phyloP scores from a whole-genome alignment of 2,329 filamentous ascomycete genomes.

The Coniochaeta sp. region DNA sequence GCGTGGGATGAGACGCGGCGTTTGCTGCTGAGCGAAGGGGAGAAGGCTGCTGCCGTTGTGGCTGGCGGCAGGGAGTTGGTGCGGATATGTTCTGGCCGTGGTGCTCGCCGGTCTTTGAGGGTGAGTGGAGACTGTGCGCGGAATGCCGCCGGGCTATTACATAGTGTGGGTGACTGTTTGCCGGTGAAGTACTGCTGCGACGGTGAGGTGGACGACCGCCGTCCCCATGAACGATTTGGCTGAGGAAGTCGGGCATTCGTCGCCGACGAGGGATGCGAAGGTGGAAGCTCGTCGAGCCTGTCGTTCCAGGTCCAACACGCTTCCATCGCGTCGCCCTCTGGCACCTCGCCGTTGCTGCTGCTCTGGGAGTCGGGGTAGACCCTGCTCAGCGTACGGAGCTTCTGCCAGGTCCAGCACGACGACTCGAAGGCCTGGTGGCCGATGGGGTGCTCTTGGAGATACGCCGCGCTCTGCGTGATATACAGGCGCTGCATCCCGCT shows the following conservation, averaged over 20 bases:
- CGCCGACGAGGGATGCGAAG: conserved; percentile 24
- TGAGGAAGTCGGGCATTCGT: conserved; percentile 33
- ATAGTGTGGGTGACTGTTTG: conserved; percentile 26
- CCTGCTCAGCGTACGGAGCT: conserved; percentile 54
- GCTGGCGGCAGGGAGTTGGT: conserved; percentile 43
- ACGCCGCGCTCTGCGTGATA: conserved; percentile 68
- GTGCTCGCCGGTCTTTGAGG: conserved; percentile 30
- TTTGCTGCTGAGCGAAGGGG: conserved; percentile 30
- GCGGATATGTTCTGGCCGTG: conserved; percentile 40
- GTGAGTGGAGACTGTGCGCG: conserved; percentile 32
- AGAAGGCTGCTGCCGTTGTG: conserved; percentile 23
- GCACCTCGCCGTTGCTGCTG: conserved; percentile 35
- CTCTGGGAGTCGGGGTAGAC: conserved; percentile 40
- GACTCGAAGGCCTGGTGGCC: conserved; percentile 37
- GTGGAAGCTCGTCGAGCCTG: conserved; percentile 51
- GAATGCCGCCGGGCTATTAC: conserved; percentile 24
- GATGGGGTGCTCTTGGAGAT: conserved; percentile 50
- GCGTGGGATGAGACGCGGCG: conserved; percentile 38
- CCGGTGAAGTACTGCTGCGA: conserved; percentile 30
- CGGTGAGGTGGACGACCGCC: conserved; percentile 32
- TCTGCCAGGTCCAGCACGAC: conserved; percentile 63
- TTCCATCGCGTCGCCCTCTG: conserved; percentile 56
- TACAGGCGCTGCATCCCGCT: conserved; percentile 59
- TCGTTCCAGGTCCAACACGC: conserved; percentile 63
- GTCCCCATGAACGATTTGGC: conserved; percentile 23